Base-by-base conservation (phyloP, 192 early-diverging fungal species). In the Backusella circina region DNA sequence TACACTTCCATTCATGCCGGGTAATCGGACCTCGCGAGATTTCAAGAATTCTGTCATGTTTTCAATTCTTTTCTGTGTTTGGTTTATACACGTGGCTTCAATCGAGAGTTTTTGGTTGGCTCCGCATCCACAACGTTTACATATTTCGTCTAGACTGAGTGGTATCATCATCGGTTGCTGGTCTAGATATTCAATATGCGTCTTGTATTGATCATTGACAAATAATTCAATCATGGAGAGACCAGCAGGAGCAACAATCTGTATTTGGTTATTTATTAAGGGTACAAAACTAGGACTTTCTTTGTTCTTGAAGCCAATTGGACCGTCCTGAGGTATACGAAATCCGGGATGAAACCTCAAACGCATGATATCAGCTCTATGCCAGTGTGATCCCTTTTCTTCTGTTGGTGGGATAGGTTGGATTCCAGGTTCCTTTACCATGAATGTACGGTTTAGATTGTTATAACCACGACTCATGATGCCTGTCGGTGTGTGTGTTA, bases 391-490 rank as follows among this genome's bases (percentile, higher is more conserved):
- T 8, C 90, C 91, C 10, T 75, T 78, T 74, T 92, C 91, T 37
- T 87, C 85, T 6, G 66, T 54, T n/a, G 89, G 86, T n/a, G 75
- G 75, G 18, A 92, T 83, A 0, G 88, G 87, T 21, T 73, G 35
- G 12, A 61, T 23, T 35, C 82, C 80, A 13, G 90, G 88, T 39
- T 88, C 86, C 31, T 85, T 82, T 0, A 83, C 86, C 80, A 91
- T 90, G 57, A 91, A 92, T 4, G 90, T 86, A 32, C 90, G 86
- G 81, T 91, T 91, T 36, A 79, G 87, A 64, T 91, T 84, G 67
- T 90, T 88, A 77, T 82, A 92, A 10, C 91, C 91, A 33, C 90
- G 84, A 13, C 57, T 71, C 91, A 92, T 92, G 32, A 92, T 84
- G n/a, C 54, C 54, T 3, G 54, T 61, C 4, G 54, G 54, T 26